Evolutionary conservation across 768 basidiomycete species (phyloP).

Genomic region (Lanmaoa rubissima): DNA sequence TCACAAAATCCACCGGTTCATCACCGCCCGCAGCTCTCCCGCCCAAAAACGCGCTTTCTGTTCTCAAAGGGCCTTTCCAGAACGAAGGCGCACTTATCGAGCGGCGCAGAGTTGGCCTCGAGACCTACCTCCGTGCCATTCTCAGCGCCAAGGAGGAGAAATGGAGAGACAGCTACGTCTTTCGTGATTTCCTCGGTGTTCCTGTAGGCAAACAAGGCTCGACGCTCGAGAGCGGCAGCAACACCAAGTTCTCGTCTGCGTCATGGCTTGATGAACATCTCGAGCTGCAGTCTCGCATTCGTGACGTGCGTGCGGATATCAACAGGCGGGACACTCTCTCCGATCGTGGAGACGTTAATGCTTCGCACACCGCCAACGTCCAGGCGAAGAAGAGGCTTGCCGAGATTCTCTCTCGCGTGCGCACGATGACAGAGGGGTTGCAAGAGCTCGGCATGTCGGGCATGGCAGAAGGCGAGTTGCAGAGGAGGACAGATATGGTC

Average conservation of each 20-base stretch:
- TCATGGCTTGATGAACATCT: conserved; percentile 91
- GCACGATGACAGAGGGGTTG: conserved; percentile 66
- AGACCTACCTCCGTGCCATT: conserved; percentile 84
- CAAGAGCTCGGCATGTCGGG: conserved; percentile 62
- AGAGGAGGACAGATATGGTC: conserved; percentile 86
- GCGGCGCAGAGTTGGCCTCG: conserved; percentile 74
- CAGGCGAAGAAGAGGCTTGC: conserved; percentile 85
- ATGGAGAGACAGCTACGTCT: conserved; percentile 78
- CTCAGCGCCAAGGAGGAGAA: conserved; percentile 74
- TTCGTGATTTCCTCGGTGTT: conserved; percentile 85
- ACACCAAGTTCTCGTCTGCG: conserved; percentile 62
- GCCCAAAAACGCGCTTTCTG: conserved; percentile 75
- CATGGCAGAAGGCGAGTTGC: conserved; percentile 89
- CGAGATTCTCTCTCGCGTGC: conserved; percentile 70
- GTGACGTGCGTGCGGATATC: conserved; percentile 82
- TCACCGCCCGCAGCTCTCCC: conserved; percentile 80
- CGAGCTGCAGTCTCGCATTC: conserved; percentile 70
- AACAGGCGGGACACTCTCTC: conserved; percentile 85
- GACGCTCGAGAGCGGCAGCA: conserved; percentile 25
- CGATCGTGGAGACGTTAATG: conserved; percentile 67
- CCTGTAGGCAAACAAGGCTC: conserved; percentile 58
- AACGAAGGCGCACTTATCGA: conserved; percentile 63
- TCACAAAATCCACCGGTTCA: conserved; percentile 75
- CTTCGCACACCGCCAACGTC: conserved; percentile 77
- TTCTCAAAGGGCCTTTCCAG: conserved; percentile 53